Evolutionary conservation across 2,329 filamentous ascomycete genomes (phyloP).

Genomic region (Gaeumannomyces tritici): DNA sequence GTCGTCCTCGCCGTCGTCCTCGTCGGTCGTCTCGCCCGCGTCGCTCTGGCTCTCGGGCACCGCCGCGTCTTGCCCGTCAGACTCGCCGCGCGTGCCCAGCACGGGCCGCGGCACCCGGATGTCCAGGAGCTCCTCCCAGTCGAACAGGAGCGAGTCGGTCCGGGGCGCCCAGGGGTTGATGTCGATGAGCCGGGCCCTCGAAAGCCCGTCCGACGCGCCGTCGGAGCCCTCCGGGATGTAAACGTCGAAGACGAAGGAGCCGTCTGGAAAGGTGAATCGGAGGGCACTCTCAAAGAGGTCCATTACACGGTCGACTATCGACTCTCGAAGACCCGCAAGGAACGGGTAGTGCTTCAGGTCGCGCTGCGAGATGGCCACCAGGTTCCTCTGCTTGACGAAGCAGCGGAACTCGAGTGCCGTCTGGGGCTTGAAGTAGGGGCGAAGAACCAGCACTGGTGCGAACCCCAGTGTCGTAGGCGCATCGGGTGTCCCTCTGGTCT

Average conservation of each 20-base stretch:
- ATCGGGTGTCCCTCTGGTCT: constrained; percentile 5
- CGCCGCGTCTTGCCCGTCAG: constrained; percentile 12
- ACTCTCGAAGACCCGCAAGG: constrained; percentile 51
- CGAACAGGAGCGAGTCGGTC: constrained; percentile 83
- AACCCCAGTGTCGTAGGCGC: constrained; percentile 30
- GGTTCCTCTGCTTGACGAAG: constrained; percentile 74
- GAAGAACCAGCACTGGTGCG: constrained; percentile 71
- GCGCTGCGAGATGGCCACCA: constrained; percentile 79
- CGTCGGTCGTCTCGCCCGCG: constrained; percentile 19
- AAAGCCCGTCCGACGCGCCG: constrained; percentile 42
- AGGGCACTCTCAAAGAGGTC: constrained; percentile 70
- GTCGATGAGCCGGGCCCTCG: constrained; percentile 77
- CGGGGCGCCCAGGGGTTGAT: constrained; percentile 90
- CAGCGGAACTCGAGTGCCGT: constrained; percentile 90
- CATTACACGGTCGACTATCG: constrained; percentile 58
- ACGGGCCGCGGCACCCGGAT: constrained; percentile 53
- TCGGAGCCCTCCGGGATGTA: constrained; percentile 64
- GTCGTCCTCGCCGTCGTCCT: constrained; percentile 20
- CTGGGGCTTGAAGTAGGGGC: constrained; percentile 82
- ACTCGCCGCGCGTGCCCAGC: constrained; percentile 32
- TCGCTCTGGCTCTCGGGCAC: constrained; percentile 18
- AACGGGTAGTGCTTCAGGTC: constrained; percentile 90
- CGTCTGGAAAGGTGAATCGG: constrained; percentile 70
- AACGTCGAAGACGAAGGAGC: constrained; percentile 81
- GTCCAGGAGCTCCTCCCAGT: constrained; percentile 77